A percentile compares a stretch with the other conserved stretches of the same genome.
Conservation (phyloP, 305 asterid species). For the Fraxinus greggii region DNA sequence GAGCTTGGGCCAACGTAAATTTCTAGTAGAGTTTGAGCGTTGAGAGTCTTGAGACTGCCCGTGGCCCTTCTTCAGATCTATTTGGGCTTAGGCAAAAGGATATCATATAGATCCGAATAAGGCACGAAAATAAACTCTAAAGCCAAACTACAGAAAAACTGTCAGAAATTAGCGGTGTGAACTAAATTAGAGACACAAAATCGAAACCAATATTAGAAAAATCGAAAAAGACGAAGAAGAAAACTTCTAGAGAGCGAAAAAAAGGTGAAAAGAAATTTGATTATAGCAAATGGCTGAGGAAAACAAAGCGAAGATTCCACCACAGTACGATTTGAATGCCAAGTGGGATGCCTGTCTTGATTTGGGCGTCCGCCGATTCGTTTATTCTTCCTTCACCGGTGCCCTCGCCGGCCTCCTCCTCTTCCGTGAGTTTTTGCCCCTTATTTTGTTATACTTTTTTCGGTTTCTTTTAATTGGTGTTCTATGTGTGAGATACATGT, state of each 20-base stretch:
- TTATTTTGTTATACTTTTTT: not conserved
- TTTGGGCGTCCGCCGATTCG: constrained; percentile 74
- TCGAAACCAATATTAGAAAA: not conserved
- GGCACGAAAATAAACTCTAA: not conserved
- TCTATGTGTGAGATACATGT: not conserved
- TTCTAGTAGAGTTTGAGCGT: not conserved
- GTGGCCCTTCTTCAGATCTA: not conserved
- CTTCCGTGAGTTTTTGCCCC: constrained; percentile 48
- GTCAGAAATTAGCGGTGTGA: not conserved
- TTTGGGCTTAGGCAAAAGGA: not conserved
- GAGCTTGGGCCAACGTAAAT: not conserved
- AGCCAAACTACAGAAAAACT: not conserved
- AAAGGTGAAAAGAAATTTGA: not conserved
- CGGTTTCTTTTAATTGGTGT: not conserved
- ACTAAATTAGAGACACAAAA: not conserved
- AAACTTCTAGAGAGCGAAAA: not conserved
- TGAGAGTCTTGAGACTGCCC: not conserved
- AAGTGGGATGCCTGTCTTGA: constrained; percentile 92
- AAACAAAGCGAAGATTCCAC: constrained; percentile 44
- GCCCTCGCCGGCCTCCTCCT: constrained; percentile 70
- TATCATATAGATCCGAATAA: not conserved
- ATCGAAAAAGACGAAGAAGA: constrained; percentile 5
- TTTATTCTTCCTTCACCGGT: constrained; percentile 72
- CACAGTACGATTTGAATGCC: constrained; percentile 64
- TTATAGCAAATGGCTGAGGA: constrained; percentile 46